Evolutionary conservation across 2,329 filamentous ascomycete genomes (phyloP).

Genomic region (Acrodontium crateriforme): DNA sequence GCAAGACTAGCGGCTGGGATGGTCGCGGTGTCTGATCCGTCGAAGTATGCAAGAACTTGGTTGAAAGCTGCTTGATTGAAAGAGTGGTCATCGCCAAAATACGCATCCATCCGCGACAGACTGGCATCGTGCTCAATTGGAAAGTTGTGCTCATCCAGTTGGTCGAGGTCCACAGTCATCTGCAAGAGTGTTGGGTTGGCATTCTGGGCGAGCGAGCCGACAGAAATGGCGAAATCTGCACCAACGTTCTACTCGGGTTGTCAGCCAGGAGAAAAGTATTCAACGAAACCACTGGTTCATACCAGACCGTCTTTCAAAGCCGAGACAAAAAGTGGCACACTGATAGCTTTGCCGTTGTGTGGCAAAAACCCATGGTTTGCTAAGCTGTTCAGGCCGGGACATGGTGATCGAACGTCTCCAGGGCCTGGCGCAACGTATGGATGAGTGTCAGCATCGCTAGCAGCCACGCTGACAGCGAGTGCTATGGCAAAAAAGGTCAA

Average conservation of each 20-base stretch:
- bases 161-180: slow-evolving; percentile 10
- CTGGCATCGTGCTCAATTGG: slow-evolving; percentile 26
- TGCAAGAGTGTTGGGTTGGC: too few species aligned
- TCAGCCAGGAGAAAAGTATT: slow-evolving; percentile 1
- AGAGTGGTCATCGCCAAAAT: slow-evolving; percentile 21
- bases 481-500: too few species aligned
- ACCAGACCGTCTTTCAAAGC: slow-evolving; percentile 15
- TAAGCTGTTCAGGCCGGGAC: slow-evolving; percentile 16
- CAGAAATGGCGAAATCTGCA: slow-evolving; percentile 16
- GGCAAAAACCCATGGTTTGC: slow-evolving; percentile 15
- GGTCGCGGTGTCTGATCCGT: slow-evolving; percentile 13
- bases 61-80: slow-evolving; percentile 23
- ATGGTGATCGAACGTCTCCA: slow-evolving; percentile 18
- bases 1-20: slow-evolving; percentile 18
- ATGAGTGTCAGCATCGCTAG: too few species aligned
- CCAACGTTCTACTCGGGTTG: slow-evolving; percentile 18
- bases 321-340: slow-evolving; percentile 12
- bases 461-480: too few species aligned
- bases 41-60: slow-evolving; percentile 15
- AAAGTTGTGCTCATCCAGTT: slow-evolving; percentile 20
- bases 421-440: too few species aligned
- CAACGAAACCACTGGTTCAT: too few species aligned
- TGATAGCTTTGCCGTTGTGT: slow-evolving; percentile 13
- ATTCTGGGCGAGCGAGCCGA: slow-evolving; percentile 9
- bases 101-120: slow-evolving; percentile 21